Evolutionary conservation across 768 basidiomycete genomes (phyloP).

Genomic region (Agaricus sinodeliciosus): DNA sequence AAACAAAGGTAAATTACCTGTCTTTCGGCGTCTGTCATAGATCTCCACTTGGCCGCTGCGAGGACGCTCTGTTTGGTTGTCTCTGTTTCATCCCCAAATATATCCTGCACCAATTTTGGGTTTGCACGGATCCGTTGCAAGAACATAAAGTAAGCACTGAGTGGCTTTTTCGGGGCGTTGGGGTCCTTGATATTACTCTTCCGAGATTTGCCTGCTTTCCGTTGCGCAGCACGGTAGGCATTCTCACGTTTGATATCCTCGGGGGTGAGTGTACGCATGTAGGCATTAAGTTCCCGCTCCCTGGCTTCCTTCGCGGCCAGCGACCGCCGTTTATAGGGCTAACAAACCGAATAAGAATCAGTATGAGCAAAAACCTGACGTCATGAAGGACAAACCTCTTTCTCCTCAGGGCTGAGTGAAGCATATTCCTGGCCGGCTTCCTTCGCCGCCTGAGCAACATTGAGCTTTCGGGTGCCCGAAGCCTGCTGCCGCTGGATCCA

Average conservation of each 20-base stretch:
- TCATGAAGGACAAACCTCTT: conserved; percentile 55
- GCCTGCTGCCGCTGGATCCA: conserved; percentile 88
- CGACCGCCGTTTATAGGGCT: conserved; percentile 85
- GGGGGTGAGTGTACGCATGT: conserved; percentile 85
- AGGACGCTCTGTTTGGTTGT: conserved; percentile 93
- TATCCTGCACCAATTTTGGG: conserved; percentile 61
- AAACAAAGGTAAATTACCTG: conserved; percentile 46
- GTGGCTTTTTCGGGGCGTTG: conserved; percentile 93
- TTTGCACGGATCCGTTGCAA: conserved; percentile 84
- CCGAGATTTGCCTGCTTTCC: conserved; percentile 87
- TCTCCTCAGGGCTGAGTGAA: conserved; percentile 68
- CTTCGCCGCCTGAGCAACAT: conserved; percentile 93
- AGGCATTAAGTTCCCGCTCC: conserved; percentile 74
- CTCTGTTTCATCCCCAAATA: conserved; percentile 88
- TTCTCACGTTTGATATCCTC: conserved; percentile 96
- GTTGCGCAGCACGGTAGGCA: conserved; percentile 82
- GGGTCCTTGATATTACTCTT: conserved; percentile 96
- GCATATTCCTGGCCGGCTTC: conserved; percentile 92
- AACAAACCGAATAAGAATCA: conserved; percentile 17
- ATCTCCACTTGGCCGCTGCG: conserved; percentile 89
- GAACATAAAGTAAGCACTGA: conserved; percentile 94
- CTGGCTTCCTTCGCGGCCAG: conserved; percentile 80
- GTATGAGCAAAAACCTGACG: conserved; percentile 24
- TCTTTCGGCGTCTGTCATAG: conserved; percentile 89
- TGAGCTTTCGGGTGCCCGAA: conserved; percentile 75